These are phyloP conservation scores for Xylariomycetidae sp. DNA, from an alignment of 2,329 filamentous ascomycete genomes.

Conservation along the genomic window DNA sequence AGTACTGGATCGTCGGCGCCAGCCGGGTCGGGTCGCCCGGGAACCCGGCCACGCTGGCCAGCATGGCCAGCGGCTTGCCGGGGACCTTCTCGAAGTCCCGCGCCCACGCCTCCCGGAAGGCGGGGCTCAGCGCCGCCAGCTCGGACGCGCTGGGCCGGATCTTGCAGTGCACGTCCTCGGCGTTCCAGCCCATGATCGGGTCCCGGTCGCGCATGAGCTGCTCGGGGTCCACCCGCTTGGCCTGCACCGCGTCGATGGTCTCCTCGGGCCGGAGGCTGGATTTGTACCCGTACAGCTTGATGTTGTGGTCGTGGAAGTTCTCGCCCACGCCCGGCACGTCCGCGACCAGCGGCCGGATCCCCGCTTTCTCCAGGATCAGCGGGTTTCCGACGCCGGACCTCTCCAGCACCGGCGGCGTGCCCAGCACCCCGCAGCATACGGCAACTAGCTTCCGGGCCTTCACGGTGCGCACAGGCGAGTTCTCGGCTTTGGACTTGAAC, in stretches of 20 bases:
- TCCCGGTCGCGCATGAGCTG: conserved; percentile 12
- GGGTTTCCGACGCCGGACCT: conserved; percentile 44
- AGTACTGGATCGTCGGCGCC: conserved; percentile 36
- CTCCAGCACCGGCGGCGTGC: conserved; percentile 41
- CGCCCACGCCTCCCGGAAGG: conserved; percentile 17
- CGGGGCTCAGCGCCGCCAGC: conserved; percentile 13
- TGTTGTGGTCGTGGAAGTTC: conserved; percentile 44
- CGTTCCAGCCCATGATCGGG: conserved; percentile 18
- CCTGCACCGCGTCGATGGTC: conserved; percentile 10
- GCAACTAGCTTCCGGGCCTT: conserved; percentile 43
- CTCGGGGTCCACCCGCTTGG: conserved; percentile 4
- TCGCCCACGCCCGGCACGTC: conserved; percentile 41
- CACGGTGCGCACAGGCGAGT: conserved; percentile 13
- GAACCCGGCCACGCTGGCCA: conserved; percentile 26
- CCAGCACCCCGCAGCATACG: conserved; percentile 32
- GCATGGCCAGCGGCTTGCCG: conserved; percentile 14
- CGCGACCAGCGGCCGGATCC: conserved; percentile 27
- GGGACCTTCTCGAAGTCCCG: conserved; percentile 14
- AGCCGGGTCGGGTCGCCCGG: conserved; percentile 1
- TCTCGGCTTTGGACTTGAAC: conserved; percentile 8
- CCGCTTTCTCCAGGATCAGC: conserved; percentile 35
- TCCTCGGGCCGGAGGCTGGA: conserved; percentile 11
- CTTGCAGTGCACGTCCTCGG: conserved; percentile 14
- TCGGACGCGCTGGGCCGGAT: conserved; percentile 17
- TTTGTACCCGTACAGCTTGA: conserved; percentile 41